phyloP scores from a whole-genome alignment of 2,329 filamentous ascomycete species.

The Ophiostoma ulmi region DNA sequence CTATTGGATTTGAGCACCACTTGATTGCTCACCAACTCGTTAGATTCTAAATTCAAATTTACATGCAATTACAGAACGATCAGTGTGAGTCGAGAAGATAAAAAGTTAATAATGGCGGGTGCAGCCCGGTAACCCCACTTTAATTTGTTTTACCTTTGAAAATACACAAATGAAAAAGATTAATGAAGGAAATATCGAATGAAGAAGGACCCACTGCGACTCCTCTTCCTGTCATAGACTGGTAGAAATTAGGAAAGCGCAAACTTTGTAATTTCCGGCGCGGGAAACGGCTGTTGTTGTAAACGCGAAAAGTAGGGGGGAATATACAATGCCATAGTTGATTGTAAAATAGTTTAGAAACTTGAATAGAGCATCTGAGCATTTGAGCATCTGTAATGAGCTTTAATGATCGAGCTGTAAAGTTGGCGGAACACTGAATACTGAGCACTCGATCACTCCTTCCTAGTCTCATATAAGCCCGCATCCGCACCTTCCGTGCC shows the following conservation, averaged over 20 bases:
- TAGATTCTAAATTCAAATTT: too few species aligned
- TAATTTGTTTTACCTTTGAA: not conserved
- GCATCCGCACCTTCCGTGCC: slow-evolving; percentile 4
- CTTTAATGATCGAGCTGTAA: too few species aligned
- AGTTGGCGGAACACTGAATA: too few species aligned
- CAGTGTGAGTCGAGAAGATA: not conserved
- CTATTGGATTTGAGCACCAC: too few species aligned
- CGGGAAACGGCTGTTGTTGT: not conserved
- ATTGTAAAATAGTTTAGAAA: too few species aligned
- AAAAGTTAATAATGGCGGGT: not conserved
- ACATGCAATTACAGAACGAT: not conserved
- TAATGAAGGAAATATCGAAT: slow-evolving; percentile 5
- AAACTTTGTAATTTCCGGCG: slow-evolving; percentile 21
- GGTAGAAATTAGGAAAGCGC: slow-evolving; percentile 16
- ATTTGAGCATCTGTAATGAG: too few species aligned
- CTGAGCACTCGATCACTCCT: not conserved
- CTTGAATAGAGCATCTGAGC: too few species aligned
- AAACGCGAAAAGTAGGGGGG: not conserved
- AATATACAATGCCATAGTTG: not conserved
- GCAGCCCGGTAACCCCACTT: not conserved
- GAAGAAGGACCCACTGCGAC: slow-evolving; percentile 9
- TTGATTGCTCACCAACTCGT: too few species aligned
- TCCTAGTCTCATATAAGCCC: not conserved
- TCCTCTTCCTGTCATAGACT: slow-evolving; percentile 4
- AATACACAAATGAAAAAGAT: not conserved